Conservation (phyloP, 441 rosid genomes). For the Bruguiera hainesii region DNA sequence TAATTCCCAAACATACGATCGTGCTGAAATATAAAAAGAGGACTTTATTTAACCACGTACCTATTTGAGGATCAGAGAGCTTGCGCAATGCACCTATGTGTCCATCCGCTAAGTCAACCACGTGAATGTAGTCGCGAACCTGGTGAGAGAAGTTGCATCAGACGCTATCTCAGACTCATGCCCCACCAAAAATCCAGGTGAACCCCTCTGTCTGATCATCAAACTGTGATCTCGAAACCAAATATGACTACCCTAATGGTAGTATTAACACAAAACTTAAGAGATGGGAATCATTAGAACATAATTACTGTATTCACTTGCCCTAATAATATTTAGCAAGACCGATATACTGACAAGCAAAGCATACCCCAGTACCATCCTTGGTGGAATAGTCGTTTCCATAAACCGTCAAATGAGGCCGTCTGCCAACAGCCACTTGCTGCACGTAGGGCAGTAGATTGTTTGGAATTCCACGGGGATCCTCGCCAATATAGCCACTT, state of each 20-base stretch:
- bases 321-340: background rate
- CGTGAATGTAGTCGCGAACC: slow-evolving; percentile 98
- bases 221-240: background rate
- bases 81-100: slow-evolving; percentile 82
- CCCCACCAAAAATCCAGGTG: background rate
- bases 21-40: background rate
- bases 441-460: slow-evolving; percentile 97
- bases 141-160: slow-evolving; percentile 28
- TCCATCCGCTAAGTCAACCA: slow-evolving; percentile 86
- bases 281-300: background rate
- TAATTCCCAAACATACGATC: too few species aligned
- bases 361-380: slow-evolving; percentile 97
- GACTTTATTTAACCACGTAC: slow-evolving; percentile 29
- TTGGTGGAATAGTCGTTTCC: slow-evolving; percentile 79
- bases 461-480: slow-evolving; percentile 90
- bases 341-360: background rate
- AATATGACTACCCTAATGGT: background rate
- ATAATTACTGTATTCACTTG: background rate
- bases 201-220: background rate
- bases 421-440: slow-evolving; percentile 86
- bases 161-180: background rate
- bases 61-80: slow-evolving; percentile 58
- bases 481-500: slow-evolving; percentile 88
- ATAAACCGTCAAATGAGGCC: slow-evolving; percentile 71
- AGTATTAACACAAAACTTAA: background rate